A percentile compares a stretch with the other conserved stretches of the same genome.
phyloP scores from a whole-genome alignment of 192 early-diverging fungal species.

The Coemansia sp. region DNA sequence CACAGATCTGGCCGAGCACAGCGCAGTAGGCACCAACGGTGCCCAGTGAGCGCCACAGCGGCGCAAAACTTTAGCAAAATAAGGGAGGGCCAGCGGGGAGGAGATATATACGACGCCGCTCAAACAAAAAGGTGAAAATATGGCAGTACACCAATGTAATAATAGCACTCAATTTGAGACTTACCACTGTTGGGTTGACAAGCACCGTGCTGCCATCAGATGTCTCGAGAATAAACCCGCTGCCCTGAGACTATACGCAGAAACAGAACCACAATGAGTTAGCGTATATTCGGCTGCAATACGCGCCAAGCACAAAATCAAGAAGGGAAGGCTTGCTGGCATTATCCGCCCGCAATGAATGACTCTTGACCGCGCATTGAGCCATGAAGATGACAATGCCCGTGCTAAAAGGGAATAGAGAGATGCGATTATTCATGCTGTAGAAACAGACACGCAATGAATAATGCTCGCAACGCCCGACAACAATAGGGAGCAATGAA shows the following conservation, averaged over 20 bases:
- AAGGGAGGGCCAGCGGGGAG: background rate
- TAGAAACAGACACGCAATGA: constrained; percentile 4
- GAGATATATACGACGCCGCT: background rate
- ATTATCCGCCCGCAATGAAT: background rate
- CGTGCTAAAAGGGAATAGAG: constrained; percentile 5
- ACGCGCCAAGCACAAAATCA: constrained; percentile 5
- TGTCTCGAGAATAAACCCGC: constrained; percentile 46
- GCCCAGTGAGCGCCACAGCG: constrained; percentile 1
- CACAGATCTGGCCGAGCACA: background rate
- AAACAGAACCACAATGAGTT: background rate
- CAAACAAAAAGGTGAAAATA: background rate
- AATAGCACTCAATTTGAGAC: constrained; percentile 8
- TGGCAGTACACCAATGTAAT: background rate
- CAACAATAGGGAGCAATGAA: background rate
- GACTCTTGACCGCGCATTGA: background rate
- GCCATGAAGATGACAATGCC: constrained; percentile 4
- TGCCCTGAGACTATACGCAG: constrained; percentile 44
- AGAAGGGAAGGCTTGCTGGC: constrained; percentile 1
- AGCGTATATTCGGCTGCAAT: constrained; percentile 1
- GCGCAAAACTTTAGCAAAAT: background rate
- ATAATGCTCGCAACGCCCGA: background rate
- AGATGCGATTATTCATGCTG: background rate
- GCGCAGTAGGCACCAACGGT: constrained; percentile 2
- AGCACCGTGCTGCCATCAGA: constrained; percentile 38
- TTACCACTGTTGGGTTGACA: constrained; percentile 48